A percentile compares a stretch with the other conserved stretches of the same genome.
Conservation (phyloP, 1,284 basidiomycete species). For the Fomitiporia mediterranea region DNA sequence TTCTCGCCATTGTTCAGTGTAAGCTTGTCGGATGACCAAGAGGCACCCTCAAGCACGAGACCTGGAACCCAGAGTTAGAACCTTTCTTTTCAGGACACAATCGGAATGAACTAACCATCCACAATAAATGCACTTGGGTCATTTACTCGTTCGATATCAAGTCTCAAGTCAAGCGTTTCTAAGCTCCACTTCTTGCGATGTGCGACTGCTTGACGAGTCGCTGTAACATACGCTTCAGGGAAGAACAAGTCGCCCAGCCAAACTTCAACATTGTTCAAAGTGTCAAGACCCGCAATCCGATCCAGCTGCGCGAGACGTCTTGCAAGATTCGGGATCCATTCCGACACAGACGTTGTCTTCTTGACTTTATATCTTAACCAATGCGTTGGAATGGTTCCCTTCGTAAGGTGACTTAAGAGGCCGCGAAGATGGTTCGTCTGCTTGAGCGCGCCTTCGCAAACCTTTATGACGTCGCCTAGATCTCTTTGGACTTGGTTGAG, state of each 20-base stretch:
- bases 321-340: slow-evolving; percentile 81
- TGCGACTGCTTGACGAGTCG: slow-evolving; percentile 88
- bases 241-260: slow-evolving; percentile 93
- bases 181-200: slow-evolving; percentile 88
- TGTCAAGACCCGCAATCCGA: slow-evolving; percentile 63
- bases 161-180: slow-evolving; percentile 77
- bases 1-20: slow-evolving; percentile 79
- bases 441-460: slow-evolving; percentile 84
- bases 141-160: slow-evolving; percentile 77
- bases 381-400: slow-evolving; percentile 83
- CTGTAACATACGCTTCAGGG: slow-evolving; percentile 93
- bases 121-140: slow-evolving; percentile 76
- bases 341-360: slow-evolving; percentile 73
- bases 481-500: slow-evolving; percentile 76
- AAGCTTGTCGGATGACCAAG: slow-evolving; percentile 65
- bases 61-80: slow-evolving; percentile 42
- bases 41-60: slow-evolving; percentile 80
- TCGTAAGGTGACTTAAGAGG: slow-evolving; percentile 82
- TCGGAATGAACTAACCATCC: slow-evolving; percentile 57
- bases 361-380: slow-evolving; percentile 90
- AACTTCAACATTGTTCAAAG: slow-evolving; percentile 69
- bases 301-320: slow-evolving; percentile 79
- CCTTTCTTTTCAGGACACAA: not conserved
- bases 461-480: slow-evolving; percentile 73
- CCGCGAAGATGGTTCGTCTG: slow-evolving; percentile 92